A percentile compares a stretch with the other conserved stretches of the same genome.
These are phyloP conservation scores for Dalbergia cultrata DNA, from an alignment of 306 rosid species.

Conservation along the genomic window DNA sequence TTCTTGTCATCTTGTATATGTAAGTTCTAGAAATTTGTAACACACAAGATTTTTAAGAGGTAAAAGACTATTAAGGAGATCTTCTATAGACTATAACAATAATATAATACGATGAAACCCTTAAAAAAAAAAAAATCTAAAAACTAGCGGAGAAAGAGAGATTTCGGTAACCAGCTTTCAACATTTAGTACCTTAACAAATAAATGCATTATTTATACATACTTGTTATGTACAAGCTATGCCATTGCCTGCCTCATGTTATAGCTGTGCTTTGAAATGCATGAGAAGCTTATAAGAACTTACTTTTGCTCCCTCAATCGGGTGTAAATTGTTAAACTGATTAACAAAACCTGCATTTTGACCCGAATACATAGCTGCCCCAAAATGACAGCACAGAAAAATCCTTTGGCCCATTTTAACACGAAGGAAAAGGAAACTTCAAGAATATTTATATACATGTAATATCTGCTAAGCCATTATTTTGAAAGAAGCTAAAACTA, in stretches of 20 bases:
- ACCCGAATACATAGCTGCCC: slow-evolving; percentile 7
- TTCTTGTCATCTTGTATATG: not conserved
- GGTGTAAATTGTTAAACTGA: not conserved
- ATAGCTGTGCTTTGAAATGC: not conserved
- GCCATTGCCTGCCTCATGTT: not conserved
- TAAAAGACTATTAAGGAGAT: not conserved
- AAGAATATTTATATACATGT: not conserved
- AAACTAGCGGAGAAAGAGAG: not conserved
- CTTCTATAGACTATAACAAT: not conserved
- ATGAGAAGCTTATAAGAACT: too few relatives aligned
- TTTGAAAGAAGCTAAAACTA: slow-evolving; percentile 36
- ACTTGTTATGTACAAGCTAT: not conserved
- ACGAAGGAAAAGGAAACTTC: slow-evolving; percentile 18
- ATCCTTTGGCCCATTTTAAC: too few relatives aligned
- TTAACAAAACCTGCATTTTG: not conserved
- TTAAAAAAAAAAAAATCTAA: too few relatives aligned
- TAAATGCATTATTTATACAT: not conserved
- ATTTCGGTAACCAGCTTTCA: not conserved
- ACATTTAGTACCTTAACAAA: not conserved
- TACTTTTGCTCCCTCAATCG: too few relatives aligned
- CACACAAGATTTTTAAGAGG: slow-evolving; percentile 1
- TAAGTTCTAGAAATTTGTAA: not conserved
- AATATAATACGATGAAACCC: not conserved
- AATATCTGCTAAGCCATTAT: not conserved
- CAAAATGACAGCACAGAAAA: not conserved